Base-by-base conservation (phyloP, 495 filamentous ascomycete species). In the Amorphotheca resinae region DNA sequence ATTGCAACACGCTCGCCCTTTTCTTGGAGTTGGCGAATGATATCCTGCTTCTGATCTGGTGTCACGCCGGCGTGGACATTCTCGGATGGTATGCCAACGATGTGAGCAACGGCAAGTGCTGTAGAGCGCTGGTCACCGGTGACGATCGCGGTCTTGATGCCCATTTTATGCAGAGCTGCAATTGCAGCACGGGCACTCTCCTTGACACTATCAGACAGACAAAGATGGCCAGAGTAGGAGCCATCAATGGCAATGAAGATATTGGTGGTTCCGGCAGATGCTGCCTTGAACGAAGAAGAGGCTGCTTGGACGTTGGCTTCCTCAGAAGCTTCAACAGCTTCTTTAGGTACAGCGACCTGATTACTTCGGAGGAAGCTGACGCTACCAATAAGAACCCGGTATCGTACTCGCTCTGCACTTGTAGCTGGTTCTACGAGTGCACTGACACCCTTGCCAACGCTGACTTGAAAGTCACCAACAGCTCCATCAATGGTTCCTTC, bases 171-270 rank as follows among this genome's bases (percentile, higher is more conserved):
- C 34, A 99, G 68, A 15, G 87, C 91, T n/a, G 77, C 65, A 36
- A 98, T 80, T 25, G 84, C 73, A 16, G 85, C 84, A n/a, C 72
- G 70, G 7, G 91, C 89, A 34, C 79, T 83, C 15, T 79, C 73
- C 56, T 99, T 99, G 58, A 99, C 75, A 14, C 79, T 91, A 56
- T 99, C 91, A 5, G 80, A 76, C 22, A 99, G 78, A 42, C 77
- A 79, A 34, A 96, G 72, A 12, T 79, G 75, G 40, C 91, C 91
- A 6, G 84, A 69, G 56, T 88, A 95, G 33, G 62, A 64, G 40
- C 70, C 73, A 50, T 93, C 80, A 54, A 99, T 87, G 37, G 87
- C 85, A 35, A 88, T 75, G 59, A 94, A 89, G 51, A 96, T 93
- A 48, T 79, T 84, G 6, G 91, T 95, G 9, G 80, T 83, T 41